Evolutionary conservation across 495 filamentous ascomycete species (phyloP).

Genomic region (Penicillium lagena): DNA sequence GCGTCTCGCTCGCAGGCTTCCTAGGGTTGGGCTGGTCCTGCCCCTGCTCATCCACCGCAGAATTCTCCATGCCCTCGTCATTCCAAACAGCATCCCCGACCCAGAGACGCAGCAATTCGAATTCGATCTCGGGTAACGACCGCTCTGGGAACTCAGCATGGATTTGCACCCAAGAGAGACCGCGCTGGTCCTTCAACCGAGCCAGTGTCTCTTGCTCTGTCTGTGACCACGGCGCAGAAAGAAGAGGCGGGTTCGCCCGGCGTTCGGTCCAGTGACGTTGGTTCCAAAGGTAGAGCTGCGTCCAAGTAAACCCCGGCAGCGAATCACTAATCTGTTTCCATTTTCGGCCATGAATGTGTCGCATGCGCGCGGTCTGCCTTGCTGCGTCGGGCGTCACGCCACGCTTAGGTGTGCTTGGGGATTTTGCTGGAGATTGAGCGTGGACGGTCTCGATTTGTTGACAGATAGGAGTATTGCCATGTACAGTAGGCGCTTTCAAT

Average conservation of each 20-base stretch:
- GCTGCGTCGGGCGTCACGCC: slow-evolving; percentile 29
- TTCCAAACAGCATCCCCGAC: slow-evolving; percentile 18
- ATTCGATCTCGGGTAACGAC: slow-evolving; percentile 29
- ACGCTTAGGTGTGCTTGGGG: slow-evolving; percentile 7
- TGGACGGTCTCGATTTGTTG: background rate
- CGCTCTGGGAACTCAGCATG: slow-evolving; percentile 22
- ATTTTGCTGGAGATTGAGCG: slow-evolving; percentile 4
- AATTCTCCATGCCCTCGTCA: background rate
- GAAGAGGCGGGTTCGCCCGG: slow-evolving; percentile 21
- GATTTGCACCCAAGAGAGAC: slow-evolving; percentile 29
- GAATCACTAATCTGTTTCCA: slow-evolving; percentile 25
- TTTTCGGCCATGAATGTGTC: slow-evolving; percentile 18
- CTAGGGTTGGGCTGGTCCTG: background rate
- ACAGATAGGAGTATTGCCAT: slow-evolving; percentile 4
- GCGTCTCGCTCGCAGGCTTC: no score
- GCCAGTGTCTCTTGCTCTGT: slow-evolving; percentile 23
- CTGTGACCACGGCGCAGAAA: slow-evolving; percentile 28
- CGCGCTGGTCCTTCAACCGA: slow-evolving; percentile 18
- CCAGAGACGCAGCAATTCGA: slow-evolving; percentile 33
- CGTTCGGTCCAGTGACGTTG: slow-evolving; percentile 27
- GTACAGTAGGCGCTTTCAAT: background rate
- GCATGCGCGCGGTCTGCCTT: slow-evolving; percentile 26
- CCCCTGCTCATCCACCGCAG: background rate
- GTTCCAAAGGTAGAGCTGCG: slow-evolving; percentile 21
- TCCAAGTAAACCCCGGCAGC: slow-evolving; percentile 21